Percentiles rank a stretch among this genome's conserved stretches.
Conservation (phyloP, 495 filamentous ascomycete species). For the Lasiosphaeris hirsuta region DNA sequence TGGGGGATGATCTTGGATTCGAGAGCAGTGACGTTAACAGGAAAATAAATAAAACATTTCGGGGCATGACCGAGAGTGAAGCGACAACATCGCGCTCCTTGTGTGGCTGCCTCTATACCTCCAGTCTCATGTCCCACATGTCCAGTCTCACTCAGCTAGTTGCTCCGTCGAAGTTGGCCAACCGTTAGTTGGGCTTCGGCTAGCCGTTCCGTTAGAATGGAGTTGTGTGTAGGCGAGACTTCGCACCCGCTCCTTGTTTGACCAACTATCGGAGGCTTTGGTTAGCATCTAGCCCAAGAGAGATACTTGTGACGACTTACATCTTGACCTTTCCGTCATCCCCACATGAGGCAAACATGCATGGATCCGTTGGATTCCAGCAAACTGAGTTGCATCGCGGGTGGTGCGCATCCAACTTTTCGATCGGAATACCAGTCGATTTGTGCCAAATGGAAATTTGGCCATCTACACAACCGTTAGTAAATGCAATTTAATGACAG, state of each 20-base stretch:
- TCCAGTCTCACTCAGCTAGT: no score
- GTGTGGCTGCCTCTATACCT: no score
- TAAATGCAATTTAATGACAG: not conserved
- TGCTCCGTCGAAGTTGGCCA: not conserved
- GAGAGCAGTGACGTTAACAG: not conserved
- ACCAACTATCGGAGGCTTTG: conserved; percentile 18
- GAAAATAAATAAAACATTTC: not conserved
- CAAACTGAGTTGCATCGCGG: conserved; percentile 83
- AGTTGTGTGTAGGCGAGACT: not conserved
- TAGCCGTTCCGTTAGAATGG: conserved; percentile 13
- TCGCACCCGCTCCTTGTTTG: conserved; percentile 22
- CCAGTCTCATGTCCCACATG: no score
- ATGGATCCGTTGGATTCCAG: conserved; percentile 81
- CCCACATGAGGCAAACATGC: conserved; percentile 87
- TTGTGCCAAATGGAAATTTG: conserved; percentile 86
- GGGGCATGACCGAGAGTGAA: not conserved
- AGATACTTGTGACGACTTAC: conserved; percentile 45
- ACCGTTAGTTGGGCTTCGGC: conserved; percentile 8
- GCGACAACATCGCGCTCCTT: no score
- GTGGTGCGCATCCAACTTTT: conserved; percentile 69
- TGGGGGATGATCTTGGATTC: no score
- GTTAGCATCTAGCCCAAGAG: not conserved
- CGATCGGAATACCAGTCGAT: conserved; percentile 69
- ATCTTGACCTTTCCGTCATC: conserved; percentile 86
- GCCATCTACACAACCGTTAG: conserved; percentile 20